Conservation (phyloP, 2,329 filamentous ascomycete species). For the Gnomoniopsis sp. region DNA sequence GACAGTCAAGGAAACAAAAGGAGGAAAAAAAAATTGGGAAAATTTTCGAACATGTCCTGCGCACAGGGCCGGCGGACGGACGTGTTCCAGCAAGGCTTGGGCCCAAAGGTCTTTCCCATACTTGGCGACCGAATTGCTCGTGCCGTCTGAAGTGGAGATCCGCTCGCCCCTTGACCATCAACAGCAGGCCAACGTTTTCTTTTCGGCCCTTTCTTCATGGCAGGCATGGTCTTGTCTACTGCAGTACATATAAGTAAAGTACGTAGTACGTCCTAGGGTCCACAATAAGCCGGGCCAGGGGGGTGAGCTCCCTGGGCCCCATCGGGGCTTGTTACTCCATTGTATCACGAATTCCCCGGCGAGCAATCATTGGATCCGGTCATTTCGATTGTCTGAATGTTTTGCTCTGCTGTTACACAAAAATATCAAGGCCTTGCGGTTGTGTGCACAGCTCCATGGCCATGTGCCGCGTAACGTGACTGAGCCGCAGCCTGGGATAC, state of each 20-base stretch:
- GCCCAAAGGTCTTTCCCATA: constrained; percentile 4
- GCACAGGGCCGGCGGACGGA: not conserved
- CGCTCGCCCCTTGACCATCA: not conserved
- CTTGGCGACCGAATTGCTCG: constrained; percentile 8
- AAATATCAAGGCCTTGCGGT: not conserved
- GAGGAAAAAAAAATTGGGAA: not conserved
- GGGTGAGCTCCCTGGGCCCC: not conserved
- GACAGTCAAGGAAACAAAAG: not conserved
- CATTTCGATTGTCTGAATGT: constrained; percentile 13
- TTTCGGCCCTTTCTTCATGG: constrained; percentile 18
- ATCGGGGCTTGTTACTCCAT: constrained; percentile 5
- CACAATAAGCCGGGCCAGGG: not conserved
- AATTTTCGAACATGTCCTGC: not conserved
- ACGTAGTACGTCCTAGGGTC: not conserved
- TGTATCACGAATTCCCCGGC: not conserved
- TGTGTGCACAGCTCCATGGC: not conserved
- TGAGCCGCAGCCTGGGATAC: not conserved
- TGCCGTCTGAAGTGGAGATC: constrained; percentile 1
- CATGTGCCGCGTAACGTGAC: not conserved
- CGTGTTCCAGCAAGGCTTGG: not conserved
- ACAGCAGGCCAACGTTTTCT: not conserved
- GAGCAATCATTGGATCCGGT: not conserved
- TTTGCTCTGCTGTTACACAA: constrained; percentile 6
- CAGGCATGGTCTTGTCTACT: constrained; percentile 8
- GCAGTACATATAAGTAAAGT: no score